phyloP scores from a whole-genome alignment of 2,329 filamentous ascomycete genomes.

The Spiromastix sp. region DNA sequence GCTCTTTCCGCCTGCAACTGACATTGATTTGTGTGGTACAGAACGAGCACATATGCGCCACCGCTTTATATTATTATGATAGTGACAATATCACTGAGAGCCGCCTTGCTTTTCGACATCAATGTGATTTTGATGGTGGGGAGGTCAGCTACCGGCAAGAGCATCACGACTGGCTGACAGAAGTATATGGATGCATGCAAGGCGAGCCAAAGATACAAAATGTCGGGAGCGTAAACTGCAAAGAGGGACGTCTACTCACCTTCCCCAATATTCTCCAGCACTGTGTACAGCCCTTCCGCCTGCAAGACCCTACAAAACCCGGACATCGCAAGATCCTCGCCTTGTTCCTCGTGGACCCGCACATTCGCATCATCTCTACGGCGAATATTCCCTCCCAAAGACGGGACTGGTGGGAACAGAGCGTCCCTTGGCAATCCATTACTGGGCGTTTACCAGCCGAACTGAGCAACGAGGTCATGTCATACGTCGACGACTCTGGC shows the following conservation, averaged over 20 bases:
- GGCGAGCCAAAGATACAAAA: constrained; percentile 7
- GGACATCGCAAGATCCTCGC: constrained; percentile 13
- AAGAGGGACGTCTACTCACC: constrained; percentile 12
- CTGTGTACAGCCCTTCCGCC: constrained; percentile 8
- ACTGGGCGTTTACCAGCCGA: constrained; percentile 6
- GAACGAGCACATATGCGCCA: constrained; percentile 56
- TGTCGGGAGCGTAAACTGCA: constrained; percentile 9
- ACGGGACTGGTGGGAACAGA: constrained; percentile 10
- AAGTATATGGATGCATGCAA: constrained; percentile 8
- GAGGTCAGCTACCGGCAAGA: constrained; percentile 21
- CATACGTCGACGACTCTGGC: constrained; percentile 2
- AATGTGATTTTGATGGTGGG: constrained; percentile 20
- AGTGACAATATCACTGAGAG: constrained; percentile 48
- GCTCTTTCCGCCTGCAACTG: background rate
- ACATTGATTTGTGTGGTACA: too few species aligned
- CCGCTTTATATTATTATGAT: constrained; percentile 53
- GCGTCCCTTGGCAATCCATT: constrained; percentile 2
- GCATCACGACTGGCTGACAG: constrained; percentile 7
- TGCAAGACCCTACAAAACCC: constrained; percentile 9
- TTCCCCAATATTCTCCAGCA: constrained; percentile 14
- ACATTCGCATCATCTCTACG: constrained; percentile 11
- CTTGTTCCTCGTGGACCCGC: constrained; percentile 11
- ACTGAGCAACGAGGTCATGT: constrained; percentile 4
- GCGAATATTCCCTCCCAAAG: constrained; percentile 10
- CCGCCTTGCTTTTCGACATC: constrained; percentile 42